These are phyloP conservation scores for Quercus dentata DNA, from an alignment of 306 rosid species.

Conservation along the genomic window DNA sequence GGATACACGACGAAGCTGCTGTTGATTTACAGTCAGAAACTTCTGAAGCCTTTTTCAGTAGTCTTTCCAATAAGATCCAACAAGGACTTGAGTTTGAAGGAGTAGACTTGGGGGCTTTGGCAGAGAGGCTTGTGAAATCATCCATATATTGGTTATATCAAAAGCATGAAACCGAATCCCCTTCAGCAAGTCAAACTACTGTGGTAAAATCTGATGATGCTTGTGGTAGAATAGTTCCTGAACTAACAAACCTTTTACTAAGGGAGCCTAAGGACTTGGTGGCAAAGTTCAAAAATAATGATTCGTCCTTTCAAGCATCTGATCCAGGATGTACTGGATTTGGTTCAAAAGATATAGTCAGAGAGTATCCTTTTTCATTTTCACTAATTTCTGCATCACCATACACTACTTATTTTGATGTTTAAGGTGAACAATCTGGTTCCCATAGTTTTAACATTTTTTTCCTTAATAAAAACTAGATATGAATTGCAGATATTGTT, in stretches of 20 bases:
- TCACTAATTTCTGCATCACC: background rate
- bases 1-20: conserved; percentile 49
- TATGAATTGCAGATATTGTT: conserved; percentile 87
- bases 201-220: conserved; percentile 23
- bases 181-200: conserved; percentile 35
- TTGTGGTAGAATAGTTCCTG: conserved; percentile 32
- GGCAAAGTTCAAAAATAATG: conserved; percentile 47
- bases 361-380: conserved; percentile 81
- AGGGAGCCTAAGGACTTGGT: conserved; percentile 74
- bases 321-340: conserved; percentile 31
- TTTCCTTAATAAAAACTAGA: conserved; percentile 62
- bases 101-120: conserved; percentile 65
- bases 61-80: conserved; percentile 56
- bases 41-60: conserved; percentile 51
- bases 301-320: conserved; percentile 34
- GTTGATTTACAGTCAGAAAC: conserved; percentile 46
- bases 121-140: conserved; percentile 70
- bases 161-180: conserved; percentile 36
- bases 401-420: conserved; percentile 3
- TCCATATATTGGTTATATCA: conserved; percentile 55
- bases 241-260: conserved; percentile 47
- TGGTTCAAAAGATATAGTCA: conserved; percentile 44
- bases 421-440: conserved; percentile 10
- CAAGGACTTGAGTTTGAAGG: conserved; percentile 71
- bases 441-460: conserved; percentile 13